These are phyloP conservation scores for Haplographium delicatum DNA, from an alignment of 495 filamentous ascomycete species.

Conservation along the genomic window DNA sequence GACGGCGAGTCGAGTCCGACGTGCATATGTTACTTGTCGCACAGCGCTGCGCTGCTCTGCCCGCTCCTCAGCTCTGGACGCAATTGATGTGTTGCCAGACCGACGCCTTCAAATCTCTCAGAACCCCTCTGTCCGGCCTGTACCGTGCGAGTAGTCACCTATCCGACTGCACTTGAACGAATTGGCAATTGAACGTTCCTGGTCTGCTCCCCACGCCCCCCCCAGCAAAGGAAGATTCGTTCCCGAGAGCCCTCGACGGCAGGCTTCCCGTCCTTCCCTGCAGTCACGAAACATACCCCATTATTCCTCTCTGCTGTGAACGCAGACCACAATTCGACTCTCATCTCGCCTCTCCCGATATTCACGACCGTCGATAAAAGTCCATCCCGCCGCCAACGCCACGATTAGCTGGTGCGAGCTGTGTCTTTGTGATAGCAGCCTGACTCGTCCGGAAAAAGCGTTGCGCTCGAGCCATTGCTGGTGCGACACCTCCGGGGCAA, in stretches of 20 bases:
- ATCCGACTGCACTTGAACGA: background rate
- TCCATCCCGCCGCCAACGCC: background rate
- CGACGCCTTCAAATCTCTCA: background rate
- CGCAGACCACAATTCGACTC: slow-evolving; percentile 6
- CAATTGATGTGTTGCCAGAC: slow-evolving; percentile 14
- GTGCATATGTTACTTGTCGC: too few species aligned
- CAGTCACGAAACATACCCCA: slow-evolving; percentile 20
- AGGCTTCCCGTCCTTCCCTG: slow-evolving; percentile 9
- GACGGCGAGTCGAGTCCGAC: slow-evolving; percentile 13
- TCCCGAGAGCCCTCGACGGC: background rate
- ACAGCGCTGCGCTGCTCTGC: too few species aligned
- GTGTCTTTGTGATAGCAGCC: slow-evolving; percentile 9
- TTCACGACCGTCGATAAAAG: background rate
- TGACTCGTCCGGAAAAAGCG: slow-evolving; percentile 18
- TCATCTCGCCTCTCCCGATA: slow-evolving; percentile 5
- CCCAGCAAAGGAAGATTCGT: background rate
- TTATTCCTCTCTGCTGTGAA: slow-evolving; percentile 5
- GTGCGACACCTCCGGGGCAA: slow-evolving; percentile 17
- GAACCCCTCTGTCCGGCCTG: background rate
- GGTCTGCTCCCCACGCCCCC: background rate
- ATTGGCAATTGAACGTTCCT: background rate
- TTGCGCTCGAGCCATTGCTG: slow-evolving; percentile 21
- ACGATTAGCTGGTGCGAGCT: slow-evolving; percentile 1
- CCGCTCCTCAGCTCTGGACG: slow-evolving; percentile 4
- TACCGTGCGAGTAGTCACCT: background rate